phyloP scores from a whole-genome alignment of 345 rosid species.

The Boechera divaricarpa region DNA sequence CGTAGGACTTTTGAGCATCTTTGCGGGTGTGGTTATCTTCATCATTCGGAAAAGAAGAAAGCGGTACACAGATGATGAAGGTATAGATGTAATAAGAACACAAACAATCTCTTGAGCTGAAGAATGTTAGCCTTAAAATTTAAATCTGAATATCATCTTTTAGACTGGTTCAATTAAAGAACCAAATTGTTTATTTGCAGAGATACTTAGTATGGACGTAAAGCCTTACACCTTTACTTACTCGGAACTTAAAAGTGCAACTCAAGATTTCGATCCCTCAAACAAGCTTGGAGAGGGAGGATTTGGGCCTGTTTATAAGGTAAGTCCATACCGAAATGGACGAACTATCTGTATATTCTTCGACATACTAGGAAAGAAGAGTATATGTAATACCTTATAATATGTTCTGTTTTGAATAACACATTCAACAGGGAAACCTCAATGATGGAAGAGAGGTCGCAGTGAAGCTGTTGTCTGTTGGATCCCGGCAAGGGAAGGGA shows the following conservation, averaged over 20 bases:
- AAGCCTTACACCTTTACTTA: constrained; percentile 66
- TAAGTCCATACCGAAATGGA: constrained; percentile 3
- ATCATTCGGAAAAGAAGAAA: constrained; percentile 51
- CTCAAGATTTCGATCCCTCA: constrained; percentile 60
- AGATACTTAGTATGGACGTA: constrained; percentile 56
- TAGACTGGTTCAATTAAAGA: neutral
- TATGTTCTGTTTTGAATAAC: constrained; percentile 3
- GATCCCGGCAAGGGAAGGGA: constrained; percentile 73
- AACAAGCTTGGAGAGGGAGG: constrained; percentile 90
- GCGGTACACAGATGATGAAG: constrained; percentile 56
- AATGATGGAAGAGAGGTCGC: constrained; percentile 57
- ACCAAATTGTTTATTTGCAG: constrained; percentile 36
- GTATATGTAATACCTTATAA: neutral
- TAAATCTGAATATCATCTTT: constrained; percentile 7
- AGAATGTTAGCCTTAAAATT: neutral
- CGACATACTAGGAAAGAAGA: neutral
- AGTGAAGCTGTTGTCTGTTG: constrained; percentile 64
- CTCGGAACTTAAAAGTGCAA: constrained; percentile 65
- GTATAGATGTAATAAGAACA: constrained; percentile 46
- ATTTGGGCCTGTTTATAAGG: constrained; percentile 78
- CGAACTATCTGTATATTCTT: neutral
- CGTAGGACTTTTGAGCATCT: constrained; percentile 41
- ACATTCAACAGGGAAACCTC: constrained; percentile 44
- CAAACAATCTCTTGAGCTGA: constrained; percentile 9
- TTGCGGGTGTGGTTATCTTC: constrained; percentile 43